These are phyloP conservation scores for Amylostereum areolatum DNA, from an alignment of 1,284 basidiomycete genomes.

Conservation along the genomic window DNA sequence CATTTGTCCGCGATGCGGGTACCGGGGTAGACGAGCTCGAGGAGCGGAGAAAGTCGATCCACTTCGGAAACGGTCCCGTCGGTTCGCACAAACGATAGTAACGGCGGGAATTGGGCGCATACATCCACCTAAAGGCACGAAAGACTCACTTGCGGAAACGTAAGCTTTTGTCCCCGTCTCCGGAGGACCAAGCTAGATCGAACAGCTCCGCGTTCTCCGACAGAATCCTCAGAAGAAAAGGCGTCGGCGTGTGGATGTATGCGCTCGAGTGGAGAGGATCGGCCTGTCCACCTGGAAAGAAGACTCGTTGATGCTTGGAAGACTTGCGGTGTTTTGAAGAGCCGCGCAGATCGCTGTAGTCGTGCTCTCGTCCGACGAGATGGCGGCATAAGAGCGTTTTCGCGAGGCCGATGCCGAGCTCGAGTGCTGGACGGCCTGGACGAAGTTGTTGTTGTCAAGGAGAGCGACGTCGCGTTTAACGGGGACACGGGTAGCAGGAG, in stretches of 20 bases:
- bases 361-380: background rate
- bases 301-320: slow-evolving; percentile 31
- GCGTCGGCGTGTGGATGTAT: background rate
- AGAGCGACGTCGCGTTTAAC: slow-evolving; percentile 6
- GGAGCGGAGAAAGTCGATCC: no score
- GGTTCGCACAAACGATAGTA: no score
- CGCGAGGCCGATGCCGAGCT: slow-evolving; percentile 2
- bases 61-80: no score
- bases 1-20: no score
- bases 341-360: slow-evolving; percentile 34
- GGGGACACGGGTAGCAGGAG: slow-evolving; percentile 1
- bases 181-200: no score
- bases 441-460: slow-evolving; percentile 3
- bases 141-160: no score
- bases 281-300: slow-evolving; percentile 40
- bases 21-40: no score
- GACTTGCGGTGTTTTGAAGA: slow-evolving; percentile 35
- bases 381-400: slow-evolving; percentile 5
- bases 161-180: no score
- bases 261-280: slow-evolving; percentile 28
- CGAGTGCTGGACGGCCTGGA: background rate
- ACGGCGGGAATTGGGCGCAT: no score
- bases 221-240: slow-evolving; percentile 9
- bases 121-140: no score
- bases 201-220: no score